Conservation (phyloP, 805 yeast genomes). For the Tetrapisispora namnaoensis region DNA sequence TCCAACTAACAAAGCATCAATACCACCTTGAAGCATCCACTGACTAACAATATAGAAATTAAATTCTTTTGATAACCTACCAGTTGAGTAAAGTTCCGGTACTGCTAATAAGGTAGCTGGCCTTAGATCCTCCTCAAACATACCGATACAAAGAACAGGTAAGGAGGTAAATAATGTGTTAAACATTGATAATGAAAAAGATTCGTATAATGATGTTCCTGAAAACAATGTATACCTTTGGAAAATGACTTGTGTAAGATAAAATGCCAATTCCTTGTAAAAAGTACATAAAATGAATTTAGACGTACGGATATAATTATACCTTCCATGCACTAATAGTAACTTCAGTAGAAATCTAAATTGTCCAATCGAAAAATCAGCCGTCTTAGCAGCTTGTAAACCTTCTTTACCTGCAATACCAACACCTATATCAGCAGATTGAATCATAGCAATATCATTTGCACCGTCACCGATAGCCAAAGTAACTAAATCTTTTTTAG, state of each 20-base stretch:
- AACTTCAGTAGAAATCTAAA: conserved; percentile 76
- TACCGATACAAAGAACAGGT: conserved; percentile 88
- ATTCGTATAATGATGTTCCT: conserved; percentile 87
- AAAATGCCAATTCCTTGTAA: conserved; percentile 86
- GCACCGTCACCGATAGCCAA: conserved; percentile 99
- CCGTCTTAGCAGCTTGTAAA: conserved; percentile 87
- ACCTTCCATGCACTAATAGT: conserved; percentile 87
- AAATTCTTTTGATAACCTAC: conserved; percentile 66
- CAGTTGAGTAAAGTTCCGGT: conserved; percentile 78
- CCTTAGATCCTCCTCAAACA: conserved; percentile 82
- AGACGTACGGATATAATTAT: conserved; percentile 85
- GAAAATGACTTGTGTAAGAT: conserved; percentile 76
- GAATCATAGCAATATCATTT: conserved; percentile 98
- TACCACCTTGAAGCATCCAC: conserved; percentile 73
- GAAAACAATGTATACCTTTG: conserved; percentile 84
- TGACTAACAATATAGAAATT: conserved; percentile 55
- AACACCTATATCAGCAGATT: conserved; percentile 94
- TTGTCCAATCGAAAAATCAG: conserved; percentile 93
- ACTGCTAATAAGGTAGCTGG: conserved; percentile 85
- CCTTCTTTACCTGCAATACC: conserved; percentile 98
- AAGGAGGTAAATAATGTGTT: conserved; percentile 91
- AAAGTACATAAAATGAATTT: conserved; percentile 90
- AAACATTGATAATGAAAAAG: conserved; percentile 96
- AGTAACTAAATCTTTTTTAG: conserved; percentile 63
- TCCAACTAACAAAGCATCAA: conserved; percentile 60